phyloP scores from a whole-genome alignment of 805 yeast species.

The Monosporozyma siamensis region DNA sequence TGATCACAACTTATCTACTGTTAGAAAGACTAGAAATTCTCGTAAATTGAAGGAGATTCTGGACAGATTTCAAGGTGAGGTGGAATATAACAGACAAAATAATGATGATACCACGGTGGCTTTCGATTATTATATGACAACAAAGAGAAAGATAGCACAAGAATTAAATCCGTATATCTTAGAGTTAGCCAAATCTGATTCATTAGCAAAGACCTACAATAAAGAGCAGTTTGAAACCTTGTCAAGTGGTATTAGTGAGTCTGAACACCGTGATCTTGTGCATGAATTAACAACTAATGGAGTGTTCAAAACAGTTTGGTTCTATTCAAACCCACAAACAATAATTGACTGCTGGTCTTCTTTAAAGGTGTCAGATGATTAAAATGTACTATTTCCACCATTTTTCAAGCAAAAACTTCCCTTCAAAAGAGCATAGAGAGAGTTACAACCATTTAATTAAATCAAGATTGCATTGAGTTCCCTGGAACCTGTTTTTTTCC shows the following conservation, averaged over 20 bases:
- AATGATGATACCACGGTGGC: conserved; percentile 11
- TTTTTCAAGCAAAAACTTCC: too few relatives aligned
- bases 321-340: conserved; percentile 18
- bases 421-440: too few relatives aligned
- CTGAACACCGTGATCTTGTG: conserved; percentile 14
- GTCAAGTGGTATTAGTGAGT: conserved; percentile 10
- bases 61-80: conserved; percentile 13
- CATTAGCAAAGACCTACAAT: conserved; percentile 12
- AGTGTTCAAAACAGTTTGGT: conserved; percentile 19
- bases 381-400: too few relatives aligned
- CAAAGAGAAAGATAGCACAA: conserved; percentile 9
- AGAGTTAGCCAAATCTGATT: conserved; percentile 22
- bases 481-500: too few relatives aligned
- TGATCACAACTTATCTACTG: conserved; percentile 2
- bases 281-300: conserved; percentile 14
- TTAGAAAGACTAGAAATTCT: conserved; percentile 24
- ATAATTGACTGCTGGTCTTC: conserved; percentile 16
- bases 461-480: too few relatives aligned
- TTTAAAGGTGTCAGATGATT: background rate
- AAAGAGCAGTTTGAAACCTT: conserved; percentile 9
- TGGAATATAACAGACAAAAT: background rate
- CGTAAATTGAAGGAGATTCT: conserved; percentile 19
- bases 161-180: conserved; percentile 20
- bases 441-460: too few relatives aligned
- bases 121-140: conserved; percentile 9